These are phyloP conservation scores for Eimeria falciformis DNA, from an alignment of 169 alveolate species.

Conservation along the genomic window DNA sequence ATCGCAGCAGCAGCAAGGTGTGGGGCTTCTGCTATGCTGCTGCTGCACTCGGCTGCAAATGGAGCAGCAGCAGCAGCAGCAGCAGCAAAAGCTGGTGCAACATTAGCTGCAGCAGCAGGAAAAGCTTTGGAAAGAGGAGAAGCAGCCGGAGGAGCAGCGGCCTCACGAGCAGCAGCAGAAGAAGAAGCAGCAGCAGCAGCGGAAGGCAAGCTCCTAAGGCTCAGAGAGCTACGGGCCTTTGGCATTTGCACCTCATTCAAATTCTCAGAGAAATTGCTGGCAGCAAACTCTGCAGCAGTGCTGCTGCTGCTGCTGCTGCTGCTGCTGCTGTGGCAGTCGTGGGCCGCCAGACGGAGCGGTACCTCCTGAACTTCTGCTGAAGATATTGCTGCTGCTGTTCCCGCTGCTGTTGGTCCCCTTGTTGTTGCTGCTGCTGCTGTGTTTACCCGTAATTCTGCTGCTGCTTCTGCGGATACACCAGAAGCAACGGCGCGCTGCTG, in stretches of 20 bases:
- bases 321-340: not conserved
- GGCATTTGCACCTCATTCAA: too few relatives aligned
- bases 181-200: too few relatives aligned
- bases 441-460: not conserved
- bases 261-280: too few relatives aligned
- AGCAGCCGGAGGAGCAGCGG: too few relatives aligned
- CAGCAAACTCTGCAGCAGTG: not conserved
- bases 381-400: not conserved
- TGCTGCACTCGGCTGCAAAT: not conserved
- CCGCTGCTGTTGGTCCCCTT: not conserved
- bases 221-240: too few relatives aligned
- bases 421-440: not conserved
- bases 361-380: not conserved
- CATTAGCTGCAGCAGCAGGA: not conserved
- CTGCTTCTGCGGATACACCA: too few relatives aligned
- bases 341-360: too few relatives aligned
- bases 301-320: not conserved
- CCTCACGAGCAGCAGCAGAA: too few relatives aligned
- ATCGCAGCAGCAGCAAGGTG: constrained; percentile 5
- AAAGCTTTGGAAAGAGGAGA: too few relatives aligned
- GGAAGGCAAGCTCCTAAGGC: too few relatives aligned
- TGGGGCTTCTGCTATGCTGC: not conserved
- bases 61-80: not conserved
- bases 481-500: too few relatives aligned
- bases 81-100: not conserved